Conservation (phyloP, 805 yeast species). For the Lipomyces chichibuensis region DNA sequence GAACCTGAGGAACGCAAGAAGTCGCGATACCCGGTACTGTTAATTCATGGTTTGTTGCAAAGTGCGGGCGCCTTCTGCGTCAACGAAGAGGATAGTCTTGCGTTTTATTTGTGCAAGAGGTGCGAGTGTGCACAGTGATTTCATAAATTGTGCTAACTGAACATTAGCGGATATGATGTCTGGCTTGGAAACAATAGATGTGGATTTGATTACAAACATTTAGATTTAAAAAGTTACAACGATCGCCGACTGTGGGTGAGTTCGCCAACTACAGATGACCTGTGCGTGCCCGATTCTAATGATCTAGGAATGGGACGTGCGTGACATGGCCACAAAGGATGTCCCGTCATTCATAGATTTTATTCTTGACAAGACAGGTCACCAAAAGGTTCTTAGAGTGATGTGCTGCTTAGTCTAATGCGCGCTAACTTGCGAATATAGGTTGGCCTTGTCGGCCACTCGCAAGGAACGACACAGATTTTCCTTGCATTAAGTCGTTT, state of each 20-base stretch:
- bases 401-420: neutral
- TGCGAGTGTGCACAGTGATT: neutral
- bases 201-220: slow-evolving; percentile 76
- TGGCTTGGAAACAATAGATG: slow-evolving; percentile 93
- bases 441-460: slow-evolving; percentile 74
- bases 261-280: neutral
- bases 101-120: slow-evolving; percentile 53
- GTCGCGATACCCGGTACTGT: slow-evolving; percentile 62
- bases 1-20: slow-evolving; percentile 42
- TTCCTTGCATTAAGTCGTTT: slow-evolving; percentile 66
- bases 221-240: slow-evolving; percentile 47
- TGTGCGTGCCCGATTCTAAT: neutral
- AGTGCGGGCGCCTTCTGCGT: slow-evolving; percentile 85
- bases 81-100: slow-evolving; percentile 78
- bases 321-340: slow-evolving; percentile 80
- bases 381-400: slow-evolving; percentile 37
- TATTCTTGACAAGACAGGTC: slow-evolving; percentile 51
- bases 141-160: neutral
- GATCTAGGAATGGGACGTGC: slow-evolving; percentile 74
- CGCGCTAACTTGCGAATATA: slow-evolving; percentile 39
- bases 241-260: slow-evolving; percentile 67
- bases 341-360: slow-evolving; percentile 70
- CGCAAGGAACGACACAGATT: slow-evolving; percentile 91
- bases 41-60: slow-evolving; percentile 86
- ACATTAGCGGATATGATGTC: slow-evolving; percentile 68